Conservation (phyloP, 192 early-diverging fungal genomes). For the Thamnidium elegans region DNA sequence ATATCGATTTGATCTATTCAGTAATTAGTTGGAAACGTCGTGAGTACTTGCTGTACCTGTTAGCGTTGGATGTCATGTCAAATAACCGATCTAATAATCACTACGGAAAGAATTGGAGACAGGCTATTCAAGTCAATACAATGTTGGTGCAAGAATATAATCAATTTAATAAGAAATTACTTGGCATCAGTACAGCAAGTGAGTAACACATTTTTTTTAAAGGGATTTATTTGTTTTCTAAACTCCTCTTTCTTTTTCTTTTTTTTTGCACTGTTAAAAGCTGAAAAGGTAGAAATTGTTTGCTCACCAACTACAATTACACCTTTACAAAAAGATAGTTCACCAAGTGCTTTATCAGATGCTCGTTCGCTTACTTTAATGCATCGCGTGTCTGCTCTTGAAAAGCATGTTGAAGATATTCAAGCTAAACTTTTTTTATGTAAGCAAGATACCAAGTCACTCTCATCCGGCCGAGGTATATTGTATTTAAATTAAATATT, state of each 20-base stretch:
- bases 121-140: conserved; percentile 17
- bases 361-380: conserved; percentile 40
- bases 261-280: too few relatives aligned
- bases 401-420: conserved; percentile 49
- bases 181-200: conserved; percentile 34
- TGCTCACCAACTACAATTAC: too few relatives aligned
- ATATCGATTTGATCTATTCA: conserved; percentile 37
- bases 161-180: conserved; percentile 37
- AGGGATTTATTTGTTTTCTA: too few relatives aligned
- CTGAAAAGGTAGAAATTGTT: too few relatives aligned
- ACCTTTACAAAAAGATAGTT: not conserved
- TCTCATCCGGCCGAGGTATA: conserved; percentile 4
- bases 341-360: conserved; percentile 8
- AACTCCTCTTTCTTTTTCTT: too few relatives aligned
- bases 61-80: conserved; percentile 33
- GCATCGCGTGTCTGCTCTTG: conserved; percentile 39
- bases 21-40: conserved; percentile 45
- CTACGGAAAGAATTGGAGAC: conserved; percentile 5
- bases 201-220: too few relatives aligned
- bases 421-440: conserved; percentile 51
- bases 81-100: not conserved
- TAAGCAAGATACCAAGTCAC: conserved; percentile 47
- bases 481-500: too few relatives aligned
- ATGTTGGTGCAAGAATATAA: conserved; percentile 13
- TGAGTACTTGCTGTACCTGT: conserved; percentile 48